Evolutionary conservation across 139 green algal genomes (phyloP).

Genomic region (Picochlorum sp.): DNA sequence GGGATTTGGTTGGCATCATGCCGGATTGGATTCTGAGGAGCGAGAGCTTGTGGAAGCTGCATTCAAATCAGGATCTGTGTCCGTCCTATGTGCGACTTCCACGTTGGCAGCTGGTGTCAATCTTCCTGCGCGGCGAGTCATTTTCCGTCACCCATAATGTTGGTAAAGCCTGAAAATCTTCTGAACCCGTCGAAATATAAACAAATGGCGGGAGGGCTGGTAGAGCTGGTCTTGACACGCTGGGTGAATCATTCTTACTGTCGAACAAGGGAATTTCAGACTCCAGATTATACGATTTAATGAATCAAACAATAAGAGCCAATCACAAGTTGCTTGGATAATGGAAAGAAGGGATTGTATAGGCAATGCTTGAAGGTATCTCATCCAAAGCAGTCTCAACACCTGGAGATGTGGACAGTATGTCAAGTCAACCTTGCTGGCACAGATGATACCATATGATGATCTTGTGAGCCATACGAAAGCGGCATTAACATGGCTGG

Average conservation of each 20-base stretch:
- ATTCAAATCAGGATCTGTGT: constrained; percentile 64
- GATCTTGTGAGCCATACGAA: constrained; percentile 36
- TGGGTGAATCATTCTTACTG: constrained; percentile 51
- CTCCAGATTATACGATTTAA: constrained; percentile 30
- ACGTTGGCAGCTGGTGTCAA: constrained; percentile 89
- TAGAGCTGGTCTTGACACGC: constrained; percentile 35
- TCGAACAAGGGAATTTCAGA: constrained; percentile 12
- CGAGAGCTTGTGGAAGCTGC: constrained; percentile 66
- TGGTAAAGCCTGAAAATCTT: constrained; percentile 17
- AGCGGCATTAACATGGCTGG: constrained; percentile 54
- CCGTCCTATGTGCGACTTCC: constrained; percentile 84
- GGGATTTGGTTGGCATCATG: constrained; percentile 81
- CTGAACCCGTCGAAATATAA: constrained; percentile 53
- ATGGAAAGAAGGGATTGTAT: constrained; percentile 62
- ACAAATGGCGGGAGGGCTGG: constrained; percentile 66
- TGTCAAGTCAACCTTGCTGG: constrained; percentile 66
- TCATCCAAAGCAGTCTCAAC: constrained; percentile 49
- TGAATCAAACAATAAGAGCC: constrained; percentile 24
- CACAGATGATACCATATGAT: constrained; percentile 33
- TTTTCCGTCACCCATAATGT: constrained; percentile 62
- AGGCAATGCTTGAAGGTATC: constrained; percentile 73
- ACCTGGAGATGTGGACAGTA: constrained; percentile 54
- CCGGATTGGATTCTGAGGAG: constrained; percentile 52
- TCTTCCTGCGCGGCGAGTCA: constrained; percentile 76
- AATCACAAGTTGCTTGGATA: constrained; percentile 59